Evolutionary conservation across 495 filamentous ascomycete genomes (phyloP).

Genomic region (Penicillium cinerascens): DNA sequence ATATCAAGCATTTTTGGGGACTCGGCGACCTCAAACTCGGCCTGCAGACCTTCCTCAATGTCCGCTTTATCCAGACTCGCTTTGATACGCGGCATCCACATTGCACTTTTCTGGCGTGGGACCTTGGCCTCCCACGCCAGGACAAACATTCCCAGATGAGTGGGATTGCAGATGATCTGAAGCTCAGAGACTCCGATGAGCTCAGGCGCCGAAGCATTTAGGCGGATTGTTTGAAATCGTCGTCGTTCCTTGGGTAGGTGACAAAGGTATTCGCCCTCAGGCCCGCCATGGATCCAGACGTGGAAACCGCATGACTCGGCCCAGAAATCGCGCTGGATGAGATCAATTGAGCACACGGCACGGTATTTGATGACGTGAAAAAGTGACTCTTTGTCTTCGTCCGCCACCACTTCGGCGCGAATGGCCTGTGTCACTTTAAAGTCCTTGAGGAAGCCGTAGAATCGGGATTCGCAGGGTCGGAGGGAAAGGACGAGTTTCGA

Average conservation of each 20-base stretch:
- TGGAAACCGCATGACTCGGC: constrained; percentile 31
- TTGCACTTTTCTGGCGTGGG: neutral
- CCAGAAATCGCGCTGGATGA: constrained; percentile 32
- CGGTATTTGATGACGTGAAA: constrained; percentile 20
- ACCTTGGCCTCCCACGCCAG: constrained; percentile 27
- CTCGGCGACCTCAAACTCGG: neutral
- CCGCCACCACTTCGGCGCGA: constrained; percentile 4
- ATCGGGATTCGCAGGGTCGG: constrained; percentile 25
- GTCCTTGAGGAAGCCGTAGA: constrained; percentile 31
- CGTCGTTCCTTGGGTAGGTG: constrained; percentile 9
- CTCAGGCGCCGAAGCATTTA: constrained; percentile 1
- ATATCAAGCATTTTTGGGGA: neutral
- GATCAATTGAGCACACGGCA: constrained; percentile 30
- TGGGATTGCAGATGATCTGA: constrained; percentile 24
- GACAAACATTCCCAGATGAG: constrained; percentile 24
- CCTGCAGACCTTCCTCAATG: neutral
- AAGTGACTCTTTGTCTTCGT: neutral
- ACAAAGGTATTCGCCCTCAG: constrained; percentile 30
- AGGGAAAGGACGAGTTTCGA: constrained; percentile 28
- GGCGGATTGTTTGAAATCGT: constrained; percentile 18
- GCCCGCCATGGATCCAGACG: constrained; percentile 33
- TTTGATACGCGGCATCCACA: constrained; percentile 31
- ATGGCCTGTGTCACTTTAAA: constrained; percentile 34
- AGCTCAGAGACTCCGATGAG: constrained; percentile 20
- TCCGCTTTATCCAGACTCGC: neutral